Conservation (phyloP, 2,329 filamentous ascomycete genomes). For the Nemania bipapillata region DNA sequence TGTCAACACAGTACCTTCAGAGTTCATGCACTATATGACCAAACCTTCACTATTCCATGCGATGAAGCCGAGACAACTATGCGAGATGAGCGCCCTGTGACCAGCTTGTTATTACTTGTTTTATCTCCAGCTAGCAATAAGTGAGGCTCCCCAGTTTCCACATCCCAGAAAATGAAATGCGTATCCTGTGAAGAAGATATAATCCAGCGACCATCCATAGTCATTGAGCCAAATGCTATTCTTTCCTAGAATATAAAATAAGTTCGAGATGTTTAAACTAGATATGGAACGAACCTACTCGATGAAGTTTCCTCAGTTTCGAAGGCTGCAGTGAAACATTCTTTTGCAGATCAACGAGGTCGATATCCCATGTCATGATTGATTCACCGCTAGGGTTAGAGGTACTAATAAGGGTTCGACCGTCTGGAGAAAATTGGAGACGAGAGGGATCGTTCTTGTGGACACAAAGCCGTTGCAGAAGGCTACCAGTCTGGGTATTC, state of each 20-base stretch:
- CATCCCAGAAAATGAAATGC: conserved; percentile 19
- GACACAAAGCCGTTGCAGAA: background rate
- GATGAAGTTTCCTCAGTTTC: conserved; percentile 15
- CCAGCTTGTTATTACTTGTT: background rate
- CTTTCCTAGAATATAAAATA: conserved; percentile 7
- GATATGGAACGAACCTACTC: background rate
- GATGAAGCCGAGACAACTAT: conserved; percentile 1
- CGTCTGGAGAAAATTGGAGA: conserved; percentile 13
- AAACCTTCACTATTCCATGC: background rate
- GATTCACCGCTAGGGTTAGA: background rate
- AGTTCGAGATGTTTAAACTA: background rate
- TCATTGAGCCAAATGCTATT: background rate
- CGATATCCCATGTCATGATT: conserved; percentile 8
- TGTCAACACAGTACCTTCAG: background rate
- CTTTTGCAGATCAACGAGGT: background rate
- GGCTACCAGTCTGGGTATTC: background rate
- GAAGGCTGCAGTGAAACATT: background rate
- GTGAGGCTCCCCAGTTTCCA: conserved; percentile 17
- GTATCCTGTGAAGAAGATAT: conserved; percentile 7
- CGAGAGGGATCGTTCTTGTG: background rate
- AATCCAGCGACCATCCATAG: conserved; percentile 16
- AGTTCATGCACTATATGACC: conserved; percentile 15
- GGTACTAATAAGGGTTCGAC: conserved; percentile 8
- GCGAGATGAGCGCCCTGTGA: conserved; percentile 9
- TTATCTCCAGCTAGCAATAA: background rate